Evolutionary conservation across 495 filamentous ascomycete species (phyloP).

Genomic region (Paragyromitra xinjiangensis): DNA sequence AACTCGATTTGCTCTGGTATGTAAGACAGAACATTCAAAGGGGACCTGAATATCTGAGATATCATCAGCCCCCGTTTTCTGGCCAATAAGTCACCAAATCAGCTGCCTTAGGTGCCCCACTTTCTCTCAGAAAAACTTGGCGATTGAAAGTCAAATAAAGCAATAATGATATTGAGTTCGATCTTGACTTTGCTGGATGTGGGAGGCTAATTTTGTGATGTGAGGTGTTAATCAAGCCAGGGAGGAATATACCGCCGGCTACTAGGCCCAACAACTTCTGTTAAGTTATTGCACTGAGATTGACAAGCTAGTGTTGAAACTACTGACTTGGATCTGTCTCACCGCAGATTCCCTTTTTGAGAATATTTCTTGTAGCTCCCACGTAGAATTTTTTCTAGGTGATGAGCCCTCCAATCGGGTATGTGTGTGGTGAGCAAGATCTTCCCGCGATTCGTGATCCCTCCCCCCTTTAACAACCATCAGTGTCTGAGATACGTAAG

Average conservation of each 20-base stretch:
- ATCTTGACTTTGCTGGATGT: too few relatives aligned
- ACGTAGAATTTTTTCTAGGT: background rate
- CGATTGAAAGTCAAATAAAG: too few relatives aligned
- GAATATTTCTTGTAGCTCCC: background rate
- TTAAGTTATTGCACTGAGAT: too few relatives aligned
- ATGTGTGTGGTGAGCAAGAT: background rate
- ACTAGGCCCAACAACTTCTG: too few relatives aligned
- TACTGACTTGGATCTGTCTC: too few relatives aligned
- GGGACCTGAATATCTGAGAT: background rate
- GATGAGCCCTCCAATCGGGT: background rate
- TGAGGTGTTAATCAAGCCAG: too few relatives aligned
- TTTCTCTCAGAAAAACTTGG: too few relatives aligned
- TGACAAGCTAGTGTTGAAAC: too few relatives aligned
- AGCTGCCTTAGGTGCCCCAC: too few relatives aligned
- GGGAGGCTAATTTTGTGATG: too few relatives aligned
- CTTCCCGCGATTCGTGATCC: conserved; percentile 21
- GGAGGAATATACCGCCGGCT: too few relatives aligned
- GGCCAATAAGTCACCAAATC: background rate
- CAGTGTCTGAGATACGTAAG: conserved; percentile 11
- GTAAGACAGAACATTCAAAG: background rate
- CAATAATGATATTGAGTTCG: too few relatives aligned
- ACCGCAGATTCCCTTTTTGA: background rate
- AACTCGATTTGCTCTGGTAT: background rate
- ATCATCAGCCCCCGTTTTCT: background rate
- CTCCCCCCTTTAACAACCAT: background rate